Conservation (phyloP, 192 early-diverging fungal species). For the Borealophlyctis nickersoniae region DNA sequence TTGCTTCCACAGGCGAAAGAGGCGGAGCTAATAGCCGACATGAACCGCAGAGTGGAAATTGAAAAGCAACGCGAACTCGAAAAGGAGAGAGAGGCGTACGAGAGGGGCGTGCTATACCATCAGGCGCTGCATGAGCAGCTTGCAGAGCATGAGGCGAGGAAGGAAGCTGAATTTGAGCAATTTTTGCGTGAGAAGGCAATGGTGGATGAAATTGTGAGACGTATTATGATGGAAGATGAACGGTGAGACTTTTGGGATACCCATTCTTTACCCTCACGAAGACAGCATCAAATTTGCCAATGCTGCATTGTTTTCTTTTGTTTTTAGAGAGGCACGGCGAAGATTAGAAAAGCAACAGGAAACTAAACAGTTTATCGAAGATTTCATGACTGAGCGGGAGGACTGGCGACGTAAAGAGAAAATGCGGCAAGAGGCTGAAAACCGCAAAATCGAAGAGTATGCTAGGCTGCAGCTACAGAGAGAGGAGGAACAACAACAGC, state of each 20-base stretch:
- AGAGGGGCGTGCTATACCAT: conserved; percentile 43
- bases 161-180: conserved; percentile 50
- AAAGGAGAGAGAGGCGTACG: conserved; percentile 33
- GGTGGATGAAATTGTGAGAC: conserved; percentile 55
- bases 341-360: conserved; percentile 54
- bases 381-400: conserved; percentile 47
- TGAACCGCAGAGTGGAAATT: conserved; percentile 37
- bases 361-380: conserved; percentile 54
- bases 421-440: conserved; percentile 41
- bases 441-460: conserved; percentile 49
- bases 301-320: too few relatives aligned
- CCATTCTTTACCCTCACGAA: neutral
- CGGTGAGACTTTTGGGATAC: conserved; percentile 31
- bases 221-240: conserved; percentile 55
- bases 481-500: conserved; percentile 33
- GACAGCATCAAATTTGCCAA: too few relatives aligned
- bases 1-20: conserved; percentile 24
- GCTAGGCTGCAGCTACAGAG: conserved; percentile 39
- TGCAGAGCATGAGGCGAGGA: conserved; percentile 41
- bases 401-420: conserved; percentile 42
- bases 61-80: conserved; percentile 40
- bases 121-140: conserved; percentile 49
- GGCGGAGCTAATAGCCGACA: conserved; percentile 29
- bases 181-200: conserved; percentile 59
- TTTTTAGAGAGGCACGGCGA: conserved; percentile 42